Evolutionary conservation across 2,329 filamentous ascomycete species (phyloP).

Genomic region (Cladosporium sp.): DNA sequence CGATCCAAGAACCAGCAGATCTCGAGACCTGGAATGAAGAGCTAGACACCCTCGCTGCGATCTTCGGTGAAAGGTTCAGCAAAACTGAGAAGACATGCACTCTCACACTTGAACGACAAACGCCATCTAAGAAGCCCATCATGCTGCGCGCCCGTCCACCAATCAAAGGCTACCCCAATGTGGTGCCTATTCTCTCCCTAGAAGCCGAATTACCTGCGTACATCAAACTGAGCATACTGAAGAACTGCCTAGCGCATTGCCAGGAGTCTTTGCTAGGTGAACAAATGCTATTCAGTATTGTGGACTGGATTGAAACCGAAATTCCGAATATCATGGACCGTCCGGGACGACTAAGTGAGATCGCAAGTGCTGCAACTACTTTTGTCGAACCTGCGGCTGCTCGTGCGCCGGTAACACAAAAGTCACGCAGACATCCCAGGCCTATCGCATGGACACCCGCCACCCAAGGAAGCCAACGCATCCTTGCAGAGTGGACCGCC

Average conservation of each 20-base stretch:
- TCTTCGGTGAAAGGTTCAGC: constrained; percentile 75
- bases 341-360: constrained; percentile 80
- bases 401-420: constrained; percentile 38
- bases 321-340: constrained; percentile 80
- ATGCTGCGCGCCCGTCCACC: constrained; percentile 70
- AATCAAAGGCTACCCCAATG: constrained; percentile 67
- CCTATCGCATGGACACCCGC: constrained; percentile 67
- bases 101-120: constrained; percentile 63
- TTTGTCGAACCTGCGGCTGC: constrained; percentile 47
- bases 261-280: constrained; percentile 73
- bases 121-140: constrained; percentile 47
- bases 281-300: constrained; percentile 85
- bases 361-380: constrained; percentile 72
- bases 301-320: constrained; percentile 89
- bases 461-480: constrained; percentile 58
- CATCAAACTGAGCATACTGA: constrained; percentile 85
- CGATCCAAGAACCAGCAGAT: constrained; percentile 5
- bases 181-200: constrained; percentile 69
- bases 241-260: constrained; percentile 72
- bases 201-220: constrained; percentile 77
- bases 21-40: constrained; percentile 76
- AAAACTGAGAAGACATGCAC: constrained; percentile 60
- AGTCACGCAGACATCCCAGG: constrained; percentile 45
- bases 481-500: constrained; percentile 65
- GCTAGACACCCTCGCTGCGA: constrained; percentile 77